These are phyloP conservation scores for Bullera alba DNA, from an alignment of 768 basidiomycete genomes.

Conservation along the genomic window DNA sequence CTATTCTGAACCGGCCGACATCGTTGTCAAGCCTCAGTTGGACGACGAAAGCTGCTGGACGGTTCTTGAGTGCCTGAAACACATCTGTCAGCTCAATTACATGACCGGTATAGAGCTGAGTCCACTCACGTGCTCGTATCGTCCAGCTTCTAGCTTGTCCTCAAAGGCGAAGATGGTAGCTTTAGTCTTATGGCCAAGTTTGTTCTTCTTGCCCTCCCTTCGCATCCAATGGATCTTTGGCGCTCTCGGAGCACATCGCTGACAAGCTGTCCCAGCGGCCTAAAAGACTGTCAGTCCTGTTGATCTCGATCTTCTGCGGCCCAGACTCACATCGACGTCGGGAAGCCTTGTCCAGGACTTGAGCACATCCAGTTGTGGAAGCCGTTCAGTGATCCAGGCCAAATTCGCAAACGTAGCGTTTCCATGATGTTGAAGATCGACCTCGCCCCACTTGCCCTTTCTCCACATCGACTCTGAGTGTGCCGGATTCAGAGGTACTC, in stretches of 20 bases:
- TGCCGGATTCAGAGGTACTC: constrained; percentile 58
- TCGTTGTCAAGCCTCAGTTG: constrained; percentile 59
- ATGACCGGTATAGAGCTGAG: too few relatives aligned
- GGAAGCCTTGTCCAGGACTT: constrained; percentile 64
- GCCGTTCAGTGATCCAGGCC: constrained; percentile 80
- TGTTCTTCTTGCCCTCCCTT: constrained; percentile 35
- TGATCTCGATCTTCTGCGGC: neutral
- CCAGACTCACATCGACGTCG: constrained; percentile 47
- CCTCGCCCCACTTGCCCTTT: constrained; percentile 62
- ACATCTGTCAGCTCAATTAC: neutral
- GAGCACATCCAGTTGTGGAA: constrained; percentile 64
- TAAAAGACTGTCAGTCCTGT: neutral
- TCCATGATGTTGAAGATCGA: constrained; percentile 81
- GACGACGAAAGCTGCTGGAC: constrained; percentile 79
- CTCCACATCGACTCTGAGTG: constrained; percentile 77
- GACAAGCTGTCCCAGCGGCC: constrained; percentile 51
- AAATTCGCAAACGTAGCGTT: constrained; percentile 64
- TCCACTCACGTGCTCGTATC: constrained; percentile 62
- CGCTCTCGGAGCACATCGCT: constrained; percentile 70
- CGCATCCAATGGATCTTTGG: constrained; percentile 72
- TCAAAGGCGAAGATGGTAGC: constrained; percentile 63
- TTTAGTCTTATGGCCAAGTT: constrained; percentile 49
- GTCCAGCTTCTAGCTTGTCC: constrained; percentile 75
- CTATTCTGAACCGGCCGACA: constrained; percentile 68
- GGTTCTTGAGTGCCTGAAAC: constrained; percentile 67